These are phyloP conservation scores for Stentor coeruleus DNA, from an alignment of 73 alveolate genomes.

Conservation along the genomic window DNA sequence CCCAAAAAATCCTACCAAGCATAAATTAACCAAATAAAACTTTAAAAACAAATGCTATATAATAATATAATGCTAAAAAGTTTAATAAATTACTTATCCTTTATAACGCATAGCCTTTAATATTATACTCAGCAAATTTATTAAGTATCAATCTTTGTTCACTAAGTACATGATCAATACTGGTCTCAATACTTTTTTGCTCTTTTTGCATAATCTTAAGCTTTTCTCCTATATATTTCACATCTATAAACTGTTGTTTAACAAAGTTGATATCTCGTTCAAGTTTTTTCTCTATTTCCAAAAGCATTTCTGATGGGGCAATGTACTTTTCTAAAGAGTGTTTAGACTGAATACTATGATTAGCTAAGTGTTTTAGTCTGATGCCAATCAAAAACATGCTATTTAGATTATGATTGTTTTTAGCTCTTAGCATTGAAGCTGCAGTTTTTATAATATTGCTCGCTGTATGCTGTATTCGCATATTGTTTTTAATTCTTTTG, in stretches of 20 bases:
- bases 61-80: no score
- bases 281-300: background rate
- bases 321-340: background rate
- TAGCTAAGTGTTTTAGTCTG: background rate
- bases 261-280: background rate
- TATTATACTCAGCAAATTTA: background rate
- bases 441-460: slow-evolving; percentile 1
- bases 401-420: background rate
- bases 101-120: no score
- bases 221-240: background rate
- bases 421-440: background rate
- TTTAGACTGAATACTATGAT: no score
- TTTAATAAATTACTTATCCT: no score
- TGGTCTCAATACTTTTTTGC: background rate
- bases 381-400: background rate
- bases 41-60: no score
- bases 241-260: background rate
- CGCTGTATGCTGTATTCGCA: background rate
- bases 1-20: no score
- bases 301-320: background rate
- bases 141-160: background rate
- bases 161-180: no score
- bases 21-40: no score
- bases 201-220: background rate
- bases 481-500: background rate